These are phyloP conservation scores for Sugiyamaella marilandica DNA, from an alignment of 805 yeast species.

Conservation along the genomic window DNA sequence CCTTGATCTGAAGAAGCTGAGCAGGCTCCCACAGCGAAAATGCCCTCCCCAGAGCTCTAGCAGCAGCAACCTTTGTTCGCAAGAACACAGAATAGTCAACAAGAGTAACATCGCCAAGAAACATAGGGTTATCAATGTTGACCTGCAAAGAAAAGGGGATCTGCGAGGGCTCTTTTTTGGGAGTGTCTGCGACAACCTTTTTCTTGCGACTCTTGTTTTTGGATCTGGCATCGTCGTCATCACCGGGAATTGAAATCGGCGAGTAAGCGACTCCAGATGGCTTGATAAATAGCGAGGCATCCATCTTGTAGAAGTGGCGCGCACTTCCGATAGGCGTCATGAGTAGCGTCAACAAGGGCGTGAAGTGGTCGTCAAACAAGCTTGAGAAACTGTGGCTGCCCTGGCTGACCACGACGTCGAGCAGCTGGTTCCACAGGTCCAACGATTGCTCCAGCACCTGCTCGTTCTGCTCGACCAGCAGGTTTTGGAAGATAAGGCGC, in stretches of 20 bases:
- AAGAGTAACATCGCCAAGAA: slow-evolving; percentile 83
- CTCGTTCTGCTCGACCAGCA: slow-evolving; percentile 81
- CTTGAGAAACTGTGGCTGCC: slow-evolving; percentile 41
- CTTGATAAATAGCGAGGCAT: slow-evolving; percentile 62
- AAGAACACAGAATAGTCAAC: slow-evolving; percentile 72
- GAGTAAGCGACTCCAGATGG: slow-evolving; percentile 61
- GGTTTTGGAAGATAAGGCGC: slow-evolving; percentile 77
- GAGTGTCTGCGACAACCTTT: slow-evolving; percentile 20
- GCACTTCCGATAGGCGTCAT: slow-evolving; percentile 96
- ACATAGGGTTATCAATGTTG: slow-evolving; percentile 90
- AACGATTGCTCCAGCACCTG: slow-evolving; percentile 63
- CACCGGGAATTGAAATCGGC: slow-evolving; percentile 24
- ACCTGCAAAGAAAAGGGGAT: slow-evolving; percentile 36
- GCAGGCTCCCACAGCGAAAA: slow-evolving; percentile 23
- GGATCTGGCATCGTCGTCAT: slow-evolving; percentile 10
- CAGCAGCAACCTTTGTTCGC: slow-evolving; percentile 69
- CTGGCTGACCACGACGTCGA: slow-evolving; percentile 35
- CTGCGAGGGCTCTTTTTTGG: slow-evolving; percentile 6
- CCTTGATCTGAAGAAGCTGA: slow-evolving; percentile 14
- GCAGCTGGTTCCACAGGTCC: slow-evolving; percentile 52
- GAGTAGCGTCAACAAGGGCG: slow-evolving; percentile 58
- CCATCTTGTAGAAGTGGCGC: slow-evolving; percentile 82
- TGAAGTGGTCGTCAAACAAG: slow-evolving; percentile 51
- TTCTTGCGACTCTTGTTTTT: slow-evolving; percentile 18
- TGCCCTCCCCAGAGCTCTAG: slow-evolving; percentile 65